Conservation (phyloP, 1,139 yeast species). For the Suhomyces terraborum region DNA sequence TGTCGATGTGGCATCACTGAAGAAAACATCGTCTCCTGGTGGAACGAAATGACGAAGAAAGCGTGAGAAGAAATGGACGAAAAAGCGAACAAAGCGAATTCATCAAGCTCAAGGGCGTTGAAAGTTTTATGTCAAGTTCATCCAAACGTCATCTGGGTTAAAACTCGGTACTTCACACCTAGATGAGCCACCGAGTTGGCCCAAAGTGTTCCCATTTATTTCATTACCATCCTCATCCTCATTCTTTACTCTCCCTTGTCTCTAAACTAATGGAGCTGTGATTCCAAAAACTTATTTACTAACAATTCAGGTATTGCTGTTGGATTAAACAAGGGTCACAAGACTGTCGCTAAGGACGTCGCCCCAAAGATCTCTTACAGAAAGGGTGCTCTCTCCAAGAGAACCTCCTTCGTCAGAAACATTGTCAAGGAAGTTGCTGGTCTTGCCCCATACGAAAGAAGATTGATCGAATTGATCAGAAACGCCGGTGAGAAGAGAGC, state of each 20-base stretch:
- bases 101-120: no score
- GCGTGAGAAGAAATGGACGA: no score
- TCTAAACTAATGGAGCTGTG: neutral
- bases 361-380: constrained; percentile 94
- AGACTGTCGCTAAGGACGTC: constrained; percentile 90
- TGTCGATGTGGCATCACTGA: no score
- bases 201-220: no score
- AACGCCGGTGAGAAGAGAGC: constrained; percentile 99
- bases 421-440: constrained; percentile 98
- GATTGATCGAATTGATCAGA: constrained; percentile 98
- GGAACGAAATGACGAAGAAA: no score
- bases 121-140: neutral
- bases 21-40: no score
- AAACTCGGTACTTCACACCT: no score
- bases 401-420: constrained; percentile 94
- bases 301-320: constrained; percentile 79
- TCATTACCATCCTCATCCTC: neutral
- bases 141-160: neutral
- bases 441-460: constrained; percentile 99
- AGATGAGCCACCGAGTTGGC: no score
- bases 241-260: no score
- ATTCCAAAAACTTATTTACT: constrained; percentile 16
- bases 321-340: constrained; percentile 99
- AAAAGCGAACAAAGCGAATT: no score
- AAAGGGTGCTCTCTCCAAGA: constrained; percentile 96